A percentile compares a stretch with the other conserved stretches of the same genome.
Conservation (phyloP, 2,329 filamentous ascomycete genomes). For the Epichloe aotearoae region DNA sequence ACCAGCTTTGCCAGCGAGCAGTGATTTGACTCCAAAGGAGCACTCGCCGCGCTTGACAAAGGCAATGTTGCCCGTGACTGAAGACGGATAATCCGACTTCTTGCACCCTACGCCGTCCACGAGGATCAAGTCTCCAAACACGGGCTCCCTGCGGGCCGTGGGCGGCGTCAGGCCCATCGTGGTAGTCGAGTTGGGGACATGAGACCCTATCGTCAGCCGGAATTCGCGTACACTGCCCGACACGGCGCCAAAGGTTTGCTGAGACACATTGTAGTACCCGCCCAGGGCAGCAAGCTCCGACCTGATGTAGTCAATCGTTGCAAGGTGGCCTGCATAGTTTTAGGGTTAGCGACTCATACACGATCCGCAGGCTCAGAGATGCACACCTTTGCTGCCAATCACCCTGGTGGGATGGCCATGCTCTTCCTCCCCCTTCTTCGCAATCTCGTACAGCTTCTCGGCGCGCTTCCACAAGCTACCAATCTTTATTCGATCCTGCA, state of each 20-base stretch:
- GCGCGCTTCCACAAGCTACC: conserved; percentile 46
- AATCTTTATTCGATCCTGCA: conserved; percentile 43
- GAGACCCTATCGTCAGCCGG: conserved; percentile 40
- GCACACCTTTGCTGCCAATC: conserved; percentile 49
- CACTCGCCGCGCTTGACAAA: conserved; percentile 59
- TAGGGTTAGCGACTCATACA: not conserved
- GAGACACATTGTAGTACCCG: conserved; percentile 48
- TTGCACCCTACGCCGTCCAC: conserved; percentile 52
- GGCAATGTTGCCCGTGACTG: conserved; percentile 50
- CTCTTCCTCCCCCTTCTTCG: conserved; percentile 43
- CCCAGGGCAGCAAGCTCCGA: conserved; percentile 38
- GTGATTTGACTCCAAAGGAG: conserved; percentile 58
- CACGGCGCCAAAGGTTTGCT: conserved; percentile 51
- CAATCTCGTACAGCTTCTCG: conserved; percentile 48
- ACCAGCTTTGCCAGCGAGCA: conserved; percentile 52
- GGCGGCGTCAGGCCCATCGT: conserved; percentile 56
- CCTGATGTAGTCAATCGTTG: conserved; percentile 50
- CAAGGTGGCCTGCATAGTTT: conserved; percentile 38
- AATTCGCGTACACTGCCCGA: conserved; percentile 46
- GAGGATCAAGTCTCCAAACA: conserved; percentile 45
- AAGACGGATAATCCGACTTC: conserved; percentile 46
- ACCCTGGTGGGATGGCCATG: conserved; percentile 58
- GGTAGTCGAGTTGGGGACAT: conserved; percentile 34
- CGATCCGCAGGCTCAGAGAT: not conserved
- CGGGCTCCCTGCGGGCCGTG: conserved; percentile 44